Percentiles rank a stretch among this genome's conserved stretches.
Evolutionary conservation across 441 rosid species (phyloP).

Genomic region (Viola pubescens): DNA sequence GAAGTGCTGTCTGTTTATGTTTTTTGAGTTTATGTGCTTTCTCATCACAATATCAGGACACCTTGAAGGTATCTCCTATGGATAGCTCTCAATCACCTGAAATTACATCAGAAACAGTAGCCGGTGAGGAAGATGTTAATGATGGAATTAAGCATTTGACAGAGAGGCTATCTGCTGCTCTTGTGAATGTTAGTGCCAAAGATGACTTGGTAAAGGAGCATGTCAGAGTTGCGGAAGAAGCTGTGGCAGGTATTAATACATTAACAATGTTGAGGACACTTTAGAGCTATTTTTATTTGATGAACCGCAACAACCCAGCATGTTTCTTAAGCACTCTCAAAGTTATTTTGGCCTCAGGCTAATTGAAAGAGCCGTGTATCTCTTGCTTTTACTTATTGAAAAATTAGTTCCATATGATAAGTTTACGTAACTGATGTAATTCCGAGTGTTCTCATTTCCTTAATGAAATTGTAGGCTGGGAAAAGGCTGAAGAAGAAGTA

Average conservation of each 20-base stretch:
- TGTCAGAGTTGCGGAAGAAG: conserved; percentile 93
- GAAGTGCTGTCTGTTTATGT: not conserved
- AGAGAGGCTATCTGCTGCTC: conserved; percentile 77
- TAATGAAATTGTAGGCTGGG: conserved; percentile 61
- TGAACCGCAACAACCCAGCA: not conserved
- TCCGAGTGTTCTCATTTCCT: not conserved
- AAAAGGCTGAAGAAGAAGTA: conserved; percentile 80
- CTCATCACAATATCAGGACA: conserved; percentile 39
- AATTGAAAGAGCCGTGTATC: too few relatives aligned
- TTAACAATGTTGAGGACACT: not conserved
- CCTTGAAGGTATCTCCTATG: conserved; percentile 42
- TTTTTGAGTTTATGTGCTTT: conserved; percentile 7
- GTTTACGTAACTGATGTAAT: too few relatives aligned
- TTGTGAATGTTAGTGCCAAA: conserved; percentile 74
- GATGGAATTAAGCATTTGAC: conserved; percentile 41
- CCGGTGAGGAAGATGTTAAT: conserved; percentile 30
- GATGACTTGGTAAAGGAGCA: conserved; percentile 92
- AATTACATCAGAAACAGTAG: conserved; percentile 36
- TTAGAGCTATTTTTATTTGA: not conserved
- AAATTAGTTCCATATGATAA: too few relatives aligned
- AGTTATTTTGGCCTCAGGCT: too few relatives aligned
- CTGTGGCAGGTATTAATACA: conserved; percentile 54
- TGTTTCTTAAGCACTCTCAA: too few relatives aligned
- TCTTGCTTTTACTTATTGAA: too few relatives aligned
- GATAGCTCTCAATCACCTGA: conserved; percentile 41